Base-by-base conservation (phyloP, 352 stramenopile genomes). In the Poterioochromonas sp. region DNA sequence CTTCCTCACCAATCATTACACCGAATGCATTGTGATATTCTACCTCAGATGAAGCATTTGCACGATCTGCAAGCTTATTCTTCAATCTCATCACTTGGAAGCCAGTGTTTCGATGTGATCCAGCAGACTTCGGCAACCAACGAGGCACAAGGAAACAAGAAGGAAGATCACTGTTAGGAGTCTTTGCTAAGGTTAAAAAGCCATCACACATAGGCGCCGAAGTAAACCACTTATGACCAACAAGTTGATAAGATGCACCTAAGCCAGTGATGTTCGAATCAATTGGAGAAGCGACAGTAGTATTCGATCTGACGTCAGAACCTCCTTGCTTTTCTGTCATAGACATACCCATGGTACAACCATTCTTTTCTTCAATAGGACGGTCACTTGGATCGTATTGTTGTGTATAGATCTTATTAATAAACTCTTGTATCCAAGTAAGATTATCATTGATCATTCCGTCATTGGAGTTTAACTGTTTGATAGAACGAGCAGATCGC, bases 281-380 rank as follows among this genome's bases (percentile, higher is more conserved):
- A 5, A 83, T 34, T 34, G 80, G 80, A 15, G n/a, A 74, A 5
- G 80, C 80, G 1, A 60, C 1, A 26, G 80, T 83, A 11, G 79
- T 82, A 65, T 83, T 83, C 20, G 78, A 1, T 47, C 80, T 29
- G 1, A 83, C 80, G 76, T 83, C 80, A 32, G 78, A 81, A 3
- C 80, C 80, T 8, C 80, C 80, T 76, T 83, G 80, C 40, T 82
- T 82, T 53, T 83, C 80, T 15, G 78, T 83, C 80, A 83, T 83
- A 29, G 35, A 79, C 80, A 83, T 83, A 22, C 80, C 80, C 5
- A 83, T 20, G 8, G 77, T 82, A 15, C 49, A 15, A 51, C 79
- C 80, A 20, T n/a, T 1, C 79, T 83, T 83, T 37, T 83, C 65
- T 44, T 76, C 43, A 54, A 76, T 47, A 5, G 80, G 80, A 26